Base-by-base conservation (phyloP, 345 rosid genomes). In the Theobroma cacao region DNA sequence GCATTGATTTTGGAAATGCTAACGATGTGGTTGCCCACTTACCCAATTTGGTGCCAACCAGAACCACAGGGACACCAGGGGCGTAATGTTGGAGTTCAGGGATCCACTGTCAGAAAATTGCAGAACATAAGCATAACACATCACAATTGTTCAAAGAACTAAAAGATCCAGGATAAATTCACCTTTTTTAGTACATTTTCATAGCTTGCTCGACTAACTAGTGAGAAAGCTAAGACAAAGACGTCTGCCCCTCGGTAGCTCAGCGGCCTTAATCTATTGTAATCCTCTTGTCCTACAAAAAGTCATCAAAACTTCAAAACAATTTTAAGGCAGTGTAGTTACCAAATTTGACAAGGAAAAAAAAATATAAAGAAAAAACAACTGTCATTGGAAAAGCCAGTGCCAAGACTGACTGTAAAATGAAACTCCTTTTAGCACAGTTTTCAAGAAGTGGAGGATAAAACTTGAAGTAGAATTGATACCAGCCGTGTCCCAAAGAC, bases 401-500 rank as follows among this genome's bases (percentile, higher is more conserved):
- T 47, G 75, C 28, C 43, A 31, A 30, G 26, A 45, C 3, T 48
- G 36, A 53, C 43, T 24, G 18, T 56, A 55, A 56, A 72, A 28
- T 72, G 43, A n/a, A 20, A n/a, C 45, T 64, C 36, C 3, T 58
- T 30, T 30, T n/a, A 64, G 47, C 22, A 70, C 36, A 15, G 33
- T 43, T 70, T 70, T 12, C 40, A 40, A 52, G 38, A 17, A 10
- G 10, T 2, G 55, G 33, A 41, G 34, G 4, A 74, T 38, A 43
- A 48, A 64, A 76, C 18, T 20, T 45, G 33, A 66, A 82, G 77
- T 75, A 43, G 50, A 36, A 47, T 73, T 28, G 61, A 80, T 92
- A 94, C 99, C 99, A 89, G 98, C 99, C 66, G 99, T 95, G 62
- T 95, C 99, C 99, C 99, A 95, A 34, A 95, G 92, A 13, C 99